These are phyloP conservation scores for Chalciporus sphaerocephalus DNA, from an alignment of 768 basidiomycete species.

Conservation along the genomic window DNA sequence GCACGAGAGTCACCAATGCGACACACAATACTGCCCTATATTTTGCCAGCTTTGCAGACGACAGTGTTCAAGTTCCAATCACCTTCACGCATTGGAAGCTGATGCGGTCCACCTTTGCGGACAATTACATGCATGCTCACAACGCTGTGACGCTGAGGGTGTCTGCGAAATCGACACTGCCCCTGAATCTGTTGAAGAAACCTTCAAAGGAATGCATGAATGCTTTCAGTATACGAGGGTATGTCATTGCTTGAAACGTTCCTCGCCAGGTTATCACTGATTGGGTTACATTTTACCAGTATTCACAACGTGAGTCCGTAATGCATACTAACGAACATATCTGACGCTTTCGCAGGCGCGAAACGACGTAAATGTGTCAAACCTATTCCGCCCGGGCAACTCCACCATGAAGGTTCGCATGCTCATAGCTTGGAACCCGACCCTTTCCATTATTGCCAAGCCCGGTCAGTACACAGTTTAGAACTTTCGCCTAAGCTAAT, in stretches of 20 bases:
- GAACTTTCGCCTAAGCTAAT: conserved; percentile 1
- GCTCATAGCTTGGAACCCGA: conserved; percentile 40
- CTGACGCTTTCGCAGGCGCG: conserved; percentile 32
- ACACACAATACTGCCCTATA: conserved; percentile 48
- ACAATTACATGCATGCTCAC: conserved; percentile 48
- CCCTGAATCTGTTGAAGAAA: conserved; percentile 55
- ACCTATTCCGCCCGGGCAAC: conserved; percentile 39
- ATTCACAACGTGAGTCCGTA: conserved; percentile 42
- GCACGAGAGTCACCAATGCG: conserved; percentile 49
- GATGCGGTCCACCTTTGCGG: conserved; percentile 53
- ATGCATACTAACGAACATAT: not conserved
- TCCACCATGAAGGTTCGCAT: conserved; percentile 45
- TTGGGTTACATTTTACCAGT: conserved; percentile 32
- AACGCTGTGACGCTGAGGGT: conserved; percentile 42
- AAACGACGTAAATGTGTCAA: conserved; percentile 50
- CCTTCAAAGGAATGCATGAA: conserved; percentile 56
- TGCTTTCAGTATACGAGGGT: conserved; percentile 64
- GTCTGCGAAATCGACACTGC: conserved; percentile 55
- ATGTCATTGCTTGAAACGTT: not conserved
- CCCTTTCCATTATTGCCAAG: conserved; percentile 52
- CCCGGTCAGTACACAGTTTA: conserved; percentile 29
- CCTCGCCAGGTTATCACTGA: not conserved
- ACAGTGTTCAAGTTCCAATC: conserved; percentile 42
- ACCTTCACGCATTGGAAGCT: conserved; percentile 48
- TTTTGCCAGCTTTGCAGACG: conserved; percentile 53